Evolutionary conservation across 2,329 filamentous ascomycete species (phyloP), one percentile per base, ranked within the genome.

Genomic region (Trichophyton schoenleinii): DNA sequence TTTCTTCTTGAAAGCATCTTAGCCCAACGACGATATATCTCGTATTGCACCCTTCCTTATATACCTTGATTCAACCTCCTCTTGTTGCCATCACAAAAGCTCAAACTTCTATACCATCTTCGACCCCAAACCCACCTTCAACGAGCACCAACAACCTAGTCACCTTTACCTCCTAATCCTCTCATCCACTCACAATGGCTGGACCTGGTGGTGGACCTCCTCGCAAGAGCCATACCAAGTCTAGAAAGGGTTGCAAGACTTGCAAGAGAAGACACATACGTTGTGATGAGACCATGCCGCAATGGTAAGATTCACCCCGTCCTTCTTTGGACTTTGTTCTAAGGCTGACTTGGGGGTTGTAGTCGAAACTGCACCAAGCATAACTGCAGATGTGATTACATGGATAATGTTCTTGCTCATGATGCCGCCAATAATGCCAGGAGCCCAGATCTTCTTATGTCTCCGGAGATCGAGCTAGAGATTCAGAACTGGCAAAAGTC

Each of bases 331-430:
- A 15, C 9, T 25, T 49, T 11, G 2, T 28, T 11, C 4, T 49
- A 48, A 31, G n/a, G 38, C 63, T 68, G 58, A 69, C 49, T 9
- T 49, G n/a, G 46, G n/a, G 2, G 42, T 28, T 63, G 18, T 70
- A 95, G 91, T 79, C 90, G 90, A 70, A 99, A 99, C 77, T 99
- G 94, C 77, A 96, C 92, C 64, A 99, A 97, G 78, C 94, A 99
- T 78, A 96, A 96, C 78, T 94, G 95, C 69, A 88, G 91, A 70
- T 99, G 94, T 77, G 94, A 96, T 69, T 99, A 97, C 79, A 95
- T 96, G 81, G 91, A 97, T 72, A 85, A 86, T 70, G 83, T 88
- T 64, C 75, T 77, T 58, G 59, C 69, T 57, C 80, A 82, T 66
- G 80, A 80, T 65, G 77, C 75, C 61, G 72, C 77, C 59, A 75